A percentile compares a stretch with the other conserved stretches of the same genome.
Conservation (phyloP, 169 alveolate genomes). For the Babesia sp. region DNA sequence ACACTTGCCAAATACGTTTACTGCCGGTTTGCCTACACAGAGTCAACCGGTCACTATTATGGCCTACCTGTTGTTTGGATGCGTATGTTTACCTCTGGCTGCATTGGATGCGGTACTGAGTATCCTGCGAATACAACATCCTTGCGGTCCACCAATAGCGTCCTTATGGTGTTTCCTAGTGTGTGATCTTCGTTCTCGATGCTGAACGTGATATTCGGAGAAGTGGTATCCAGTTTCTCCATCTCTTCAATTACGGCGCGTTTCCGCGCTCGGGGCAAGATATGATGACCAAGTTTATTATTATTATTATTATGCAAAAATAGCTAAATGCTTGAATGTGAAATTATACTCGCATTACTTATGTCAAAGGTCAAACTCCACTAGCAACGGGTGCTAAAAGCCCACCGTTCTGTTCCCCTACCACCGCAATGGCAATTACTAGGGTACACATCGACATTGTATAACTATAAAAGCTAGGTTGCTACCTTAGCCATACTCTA, state of each 20-base stretch:
- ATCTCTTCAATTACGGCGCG: conserved; percentile 3
- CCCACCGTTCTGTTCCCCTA: no score
- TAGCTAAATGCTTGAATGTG: no score
- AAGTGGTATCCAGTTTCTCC: conserved; percentile 52
- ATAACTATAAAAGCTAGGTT: no score
- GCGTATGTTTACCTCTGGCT: conserved; percentile 78
- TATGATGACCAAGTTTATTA: no score
- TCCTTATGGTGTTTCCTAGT: conserved; percentile 78
- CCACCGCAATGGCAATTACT: no score
- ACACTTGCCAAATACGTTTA: conserved; percentile 67
- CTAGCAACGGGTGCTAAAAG: no score
- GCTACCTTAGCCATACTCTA: background rate
- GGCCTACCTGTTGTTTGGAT: conserved; percentile 82
- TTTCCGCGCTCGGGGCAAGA: no score
- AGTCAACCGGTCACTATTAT: background rate
- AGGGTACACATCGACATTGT: no score
- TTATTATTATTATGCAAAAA: no score
- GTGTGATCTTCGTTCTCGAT: conserved; percentile 85
- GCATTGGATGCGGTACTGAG: conserved; percentile 86
- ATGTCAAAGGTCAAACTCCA: no score
- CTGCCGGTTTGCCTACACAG: conserved; percentile 72
- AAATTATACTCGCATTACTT: no score
- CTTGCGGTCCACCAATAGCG: conserved; percentile 74
- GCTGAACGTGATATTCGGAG: conserved; percentile 81
- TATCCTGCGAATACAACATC: conserved; percentile 85